A percentile compares a stretch with the other conserved stretches of the same genome.
Conservation (phyloP, 352 stramenopile genomes). For the Phytopythium chamaehyphon region DNA sequence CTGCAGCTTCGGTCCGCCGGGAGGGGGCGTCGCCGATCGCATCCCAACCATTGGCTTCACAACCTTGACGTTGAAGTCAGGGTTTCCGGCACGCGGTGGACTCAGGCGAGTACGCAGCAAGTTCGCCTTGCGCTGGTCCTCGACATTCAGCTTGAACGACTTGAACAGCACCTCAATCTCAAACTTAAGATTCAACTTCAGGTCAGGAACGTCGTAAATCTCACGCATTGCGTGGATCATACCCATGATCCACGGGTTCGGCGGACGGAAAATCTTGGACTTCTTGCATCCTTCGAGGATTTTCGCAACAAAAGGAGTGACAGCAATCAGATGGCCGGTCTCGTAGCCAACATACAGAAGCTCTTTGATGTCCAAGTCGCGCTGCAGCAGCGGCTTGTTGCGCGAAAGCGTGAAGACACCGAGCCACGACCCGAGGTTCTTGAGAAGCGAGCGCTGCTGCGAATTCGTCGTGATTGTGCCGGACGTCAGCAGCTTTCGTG, state of each 20-base stretch:
- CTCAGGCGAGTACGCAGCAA: conserved; percentile 87
- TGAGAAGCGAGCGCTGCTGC: conserved; percentile 96
- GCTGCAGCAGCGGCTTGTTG: conserved; percentile 97
- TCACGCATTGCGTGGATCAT: conserved; percentile 97
- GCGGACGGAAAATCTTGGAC: conserved; percentile 96
- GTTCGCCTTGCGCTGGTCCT: conserved; percentile 93
- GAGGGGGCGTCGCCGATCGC: conserved; percentile 57
- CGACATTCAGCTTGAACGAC: conserved; percentile 97
- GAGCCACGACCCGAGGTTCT: conserved; percentile 98
- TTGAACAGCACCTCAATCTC: conserved; percentile 99
- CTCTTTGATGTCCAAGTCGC: conserved; percentile 98
- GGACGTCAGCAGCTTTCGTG: conserved; percentile 96
- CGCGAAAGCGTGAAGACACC: conserved; percentile 97
- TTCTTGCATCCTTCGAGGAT: conserved; percentile 98
- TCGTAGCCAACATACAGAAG: conserved; percentile 95
- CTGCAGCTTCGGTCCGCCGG: conserved; percentile 38
- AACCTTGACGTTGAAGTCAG: conserved; percentile 98
- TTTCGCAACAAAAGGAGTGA: conserved; percentile 98
- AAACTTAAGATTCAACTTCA: conserved; percentile 99
- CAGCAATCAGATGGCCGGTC: conserved; percentile 96
- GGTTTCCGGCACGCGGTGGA: conserved; percentile 94
- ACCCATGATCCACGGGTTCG: conserved; percentile 99
- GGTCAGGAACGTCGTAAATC: conserved; percentile 97
- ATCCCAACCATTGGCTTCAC: conserved; percentile 35
- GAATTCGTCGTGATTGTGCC: conserved; percentile 98